Base-by-base conservation (phyloP, 1,284 basidiomycete species). In the Leccinum subrobustum region DNA sequence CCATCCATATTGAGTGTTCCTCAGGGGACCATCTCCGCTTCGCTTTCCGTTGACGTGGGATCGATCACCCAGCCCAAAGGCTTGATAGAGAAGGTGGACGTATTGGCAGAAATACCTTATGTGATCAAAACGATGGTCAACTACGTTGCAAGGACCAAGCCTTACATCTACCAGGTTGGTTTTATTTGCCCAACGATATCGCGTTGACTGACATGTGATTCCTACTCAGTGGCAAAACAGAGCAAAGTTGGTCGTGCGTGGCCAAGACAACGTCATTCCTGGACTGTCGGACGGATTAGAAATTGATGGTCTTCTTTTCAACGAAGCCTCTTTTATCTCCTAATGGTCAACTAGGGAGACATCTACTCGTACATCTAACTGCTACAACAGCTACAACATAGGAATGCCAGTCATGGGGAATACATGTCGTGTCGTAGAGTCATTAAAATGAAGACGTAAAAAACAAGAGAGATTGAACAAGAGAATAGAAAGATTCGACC, bases 21-120 rank as follows among this genome's bases (percentile, higher is more conserved):
- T 1, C 76, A 81, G n/a, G 88, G 87, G 1, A 75, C 73, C 3
- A 71, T 93, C 52, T 78, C 82, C 47, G 87, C 85, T 16, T 81
- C 80, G 39, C 63, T 90, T 25, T 71, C 78, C 23, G 78, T 84
- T 12, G 83, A 87, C 62, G 76, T 90, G n/a, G 91, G 91, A 16
- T 59, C 75, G 67, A 70, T 76, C 67, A 66, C 77, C 64, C 73
- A 77, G 64, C 73, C 88, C 59, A 87, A 88, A 52, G 96, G 96
- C 0, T 78, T 99, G 71, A 86, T 99, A 52, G 95, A 98, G 77
- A 98, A 98, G 80, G 94, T 99, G 16, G 96, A 99, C 70, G 89
- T 99, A 1, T 83, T 99, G 16, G 95, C 92, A 4, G 96, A 99
- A 79, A 95, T 99, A 68, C 97, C 97, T 7, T 90, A 91, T 66